Percentiles rank a stretch among this genome's conserved stretches.
Conservation (phyloP, 192 early-diverging fungal genomes). For the Podila minutissima region DNA sequence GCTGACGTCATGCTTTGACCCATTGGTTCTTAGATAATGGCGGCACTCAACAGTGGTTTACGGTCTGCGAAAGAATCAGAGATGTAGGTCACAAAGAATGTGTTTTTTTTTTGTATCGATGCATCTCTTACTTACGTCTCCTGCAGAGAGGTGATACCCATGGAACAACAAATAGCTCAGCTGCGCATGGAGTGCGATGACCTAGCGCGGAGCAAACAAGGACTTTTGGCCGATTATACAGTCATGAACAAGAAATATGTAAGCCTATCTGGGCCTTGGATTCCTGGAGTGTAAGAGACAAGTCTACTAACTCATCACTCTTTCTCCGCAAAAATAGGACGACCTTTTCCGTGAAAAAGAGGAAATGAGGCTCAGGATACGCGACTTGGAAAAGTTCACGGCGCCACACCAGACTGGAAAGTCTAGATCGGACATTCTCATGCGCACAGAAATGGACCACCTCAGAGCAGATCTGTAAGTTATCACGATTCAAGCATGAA, state of each 20-base stretch:
- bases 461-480: constrained; percentile 85
- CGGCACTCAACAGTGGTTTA: constrained; percentile 29
- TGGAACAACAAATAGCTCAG: constrained; percentile 41
- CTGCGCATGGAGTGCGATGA: constrained; percentile 36
- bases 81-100: constrained; percentile 10
- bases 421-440: constrained; percentile 77
- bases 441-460: constrained; percentile 87
- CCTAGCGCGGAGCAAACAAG: constrained; percentile 40
- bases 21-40: constrained; percentile 22
- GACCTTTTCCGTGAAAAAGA: constrained; percentile 75
- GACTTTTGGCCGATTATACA: constrained; percentile 14
- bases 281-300: not conserved
- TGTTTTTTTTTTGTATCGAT: not conserved
- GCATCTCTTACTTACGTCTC: not conserved
- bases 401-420: constrained; percentile 79
- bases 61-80: constrained; percentile 22
- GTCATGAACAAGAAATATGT: constrained; percentile 46
- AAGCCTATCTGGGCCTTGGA: not conserved
- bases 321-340: constrained; percentile 55
- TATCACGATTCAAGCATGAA: not conserved
- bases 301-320: not conserved
- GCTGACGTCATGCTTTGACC: too few species aligned
- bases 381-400: constrained; percentile 81
- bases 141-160: constrained; percentile 24
- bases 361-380: constrained; percentile 75